Percentiles rank a stretch among this genome's conserved stretches.
Evolutionary conservation across 495 filamentous ascomycete genomes (phyloP).

Genomic region (Annulohypoxylon stygium): DNA sequence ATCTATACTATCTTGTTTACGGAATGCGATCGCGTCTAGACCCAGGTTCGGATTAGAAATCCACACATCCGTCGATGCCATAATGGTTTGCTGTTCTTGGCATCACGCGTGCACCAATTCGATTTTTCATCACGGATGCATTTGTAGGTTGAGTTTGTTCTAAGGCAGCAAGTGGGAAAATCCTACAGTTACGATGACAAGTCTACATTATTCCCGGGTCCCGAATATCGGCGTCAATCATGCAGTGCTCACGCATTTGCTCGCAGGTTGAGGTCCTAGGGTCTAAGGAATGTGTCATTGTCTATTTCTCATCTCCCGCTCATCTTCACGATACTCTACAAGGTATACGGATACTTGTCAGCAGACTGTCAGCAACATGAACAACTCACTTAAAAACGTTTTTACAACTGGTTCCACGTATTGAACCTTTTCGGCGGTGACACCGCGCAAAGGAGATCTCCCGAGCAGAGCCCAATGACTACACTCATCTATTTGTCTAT

Average conservation of each 20-base stretch:
- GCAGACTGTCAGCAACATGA: conserved; percentile 31
- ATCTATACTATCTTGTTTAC: conserved; percentile 27
- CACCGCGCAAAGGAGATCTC: conserved; percentile 26
- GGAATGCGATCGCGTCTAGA: conserved; percentile 21
- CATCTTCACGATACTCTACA: conserved; percentile 21
- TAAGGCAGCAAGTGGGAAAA: conserved; percentile 16
- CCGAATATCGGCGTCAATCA: conserved; percentile 17
- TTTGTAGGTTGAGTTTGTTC: conserved; percentile 19
- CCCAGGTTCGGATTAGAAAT: conserved; percentile 17
- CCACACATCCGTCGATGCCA: not conserved
- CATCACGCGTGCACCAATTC: conserved; percentile 1
- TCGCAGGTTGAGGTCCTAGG: not conserved
- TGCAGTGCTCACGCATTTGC: conserved; percentile 8
- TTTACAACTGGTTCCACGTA: conserved; percentile 44
- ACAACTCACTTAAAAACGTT: conserved; percentile 9
- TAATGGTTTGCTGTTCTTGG: conserved; percentile 7
- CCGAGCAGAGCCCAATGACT: conserved; percentile 24
- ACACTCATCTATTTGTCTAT: conserved; percentile 11
- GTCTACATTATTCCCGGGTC: not conserved
- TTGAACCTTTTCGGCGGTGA: conserved; percentile 30
- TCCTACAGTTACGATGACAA: conserved; percentile 14
- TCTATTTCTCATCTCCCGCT: conserved; percentile 8
- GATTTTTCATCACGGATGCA: conserved; percentile 11
- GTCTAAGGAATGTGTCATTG: conserved; percentile 17
- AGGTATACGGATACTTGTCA: conserved; percentile 30